Base-by-base conservation (phyloP, 2,329 filamentous ascomycete genomes). In the Colletotrichum eleusines region DNA sequence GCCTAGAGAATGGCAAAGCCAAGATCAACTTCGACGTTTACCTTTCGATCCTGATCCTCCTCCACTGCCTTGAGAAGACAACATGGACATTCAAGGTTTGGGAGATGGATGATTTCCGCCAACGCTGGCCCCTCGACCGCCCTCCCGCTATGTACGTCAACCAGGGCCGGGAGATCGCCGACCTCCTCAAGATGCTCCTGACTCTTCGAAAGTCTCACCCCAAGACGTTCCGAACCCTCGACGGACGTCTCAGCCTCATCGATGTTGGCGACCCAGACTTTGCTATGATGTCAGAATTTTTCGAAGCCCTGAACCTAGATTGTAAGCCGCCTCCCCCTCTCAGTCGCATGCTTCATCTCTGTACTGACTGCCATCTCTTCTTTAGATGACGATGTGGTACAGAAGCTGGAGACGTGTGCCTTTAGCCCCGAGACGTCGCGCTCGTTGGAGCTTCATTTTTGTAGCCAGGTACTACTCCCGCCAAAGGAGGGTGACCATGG, bases 21-120 rank as follows among this genome's bases (percentile, higher is more conserved):
- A 88, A 86, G 74, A 84, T 89, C 63, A 86, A 86, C 40, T 90
- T 90, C 75, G 85, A 85, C 73, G 87, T 90, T 79, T 91, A 89
- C 75, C 84, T 91, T 28, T 86, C 89, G 3, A 85, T 88, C 3
- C 78, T 91, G 66, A 86, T 91, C 64, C 86, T 91, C 72, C 84
- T 91, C 58, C 90, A 90, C 75, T 90, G 88, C 73, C 83, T 91
- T 18, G 90, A 92, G 76, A 91, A 91, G 80, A 89, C 88, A 0
- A 91, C 89, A 0, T 92, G 89, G 90, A 87, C 88, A 0, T 91
- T 91, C 80, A 90, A 90, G 73, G 89, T 88, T 2, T 92, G 89
- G 89, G 89, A 91, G 74, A 87, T 91, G 76, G 85, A 88, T 66
- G 86, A 87, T 60, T 84, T 90, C 33, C 84, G 87, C 2, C 84